Evolutionary conservation across 257 asterid genomes (phyloP), one percentile per base, ranked within the genome.

Genomic region (Gentiana macrophylla): DNA sequence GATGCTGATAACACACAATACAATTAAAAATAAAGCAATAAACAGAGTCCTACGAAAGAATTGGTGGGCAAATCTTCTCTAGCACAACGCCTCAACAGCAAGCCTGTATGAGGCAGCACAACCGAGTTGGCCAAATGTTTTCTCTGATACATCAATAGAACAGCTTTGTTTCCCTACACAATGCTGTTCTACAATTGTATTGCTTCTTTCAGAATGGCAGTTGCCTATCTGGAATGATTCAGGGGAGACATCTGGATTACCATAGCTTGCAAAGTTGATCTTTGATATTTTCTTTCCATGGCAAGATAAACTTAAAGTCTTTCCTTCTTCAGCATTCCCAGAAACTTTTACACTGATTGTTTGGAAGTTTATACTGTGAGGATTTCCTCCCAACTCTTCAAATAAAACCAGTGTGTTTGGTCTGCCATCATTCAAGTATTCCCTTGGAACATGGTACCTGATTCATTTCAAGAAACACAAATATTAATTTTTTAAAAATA

Each of bases 381-480:
- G 78, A 24, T 71, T 49, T 1, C 84, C 80, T 1, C 80, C 84
- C 6, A 71, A 13, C 55, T 78, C 80, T 43, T 78, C 84, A 51
- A 78, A 74, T 52, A 78, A 51, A 51, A 74, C 76, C 37, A 78
- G 49, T 1, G 50, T 15, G 38, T 78, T 78, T 2, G 45, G 52
- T 15, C 56, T 38, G 0, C 35, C 38, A 0, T 33, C 12, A 32
- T 24, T 32, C 34, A 78, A 61, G 72, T 65, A 74, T 3, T 74
- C 66, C 0, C 84, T 67, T 2, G 84, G 84, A 1, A 78, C 74
- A 24, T 78, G 84, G 55, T 77, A 73, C 74, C 70, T 70, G 6
- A 61, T 24, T 32, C 8, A 24, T 7, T 13, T 0, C 34, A 10
- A 33, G 49, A 32, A 59, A 24, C 24, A 24, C 24, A 24, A 24